A percentile compares a stretch with the other conserved stretches of the same genome.
These are phyloP conservation scores for Ilyonectria robusta DNA, from an alignment of 2,329 filamentous ascomycete genomes.

Conservation along the genomic window DNA sequence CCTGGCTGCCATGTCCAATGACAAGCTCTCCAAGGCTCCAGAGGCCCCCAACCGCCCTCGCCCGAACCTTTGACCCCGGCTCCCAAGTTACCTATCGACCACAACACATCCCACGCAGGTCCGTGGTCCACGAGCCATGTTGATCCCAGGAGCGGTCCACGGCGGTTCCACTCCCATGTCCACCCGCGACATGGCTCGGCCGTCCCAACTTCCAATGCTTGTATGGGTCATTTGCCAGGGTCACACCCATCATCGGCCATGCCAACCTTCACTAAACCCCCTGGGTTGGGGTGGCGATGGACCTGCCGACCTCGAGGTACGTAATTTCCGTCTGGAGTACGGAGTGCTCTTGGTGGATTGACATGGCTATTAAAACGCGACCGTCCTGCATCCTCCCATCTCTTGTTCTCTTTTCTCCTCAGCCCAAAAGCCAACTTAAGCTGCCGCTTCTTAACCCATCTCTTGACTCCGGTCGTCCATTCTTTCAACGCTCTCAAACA, in stretches of 20 bases:
- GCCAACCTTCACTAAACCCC: conserved; percentile 42
- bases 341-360: conserved; percentile 37
- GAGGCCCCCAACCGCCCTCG: not conserved
- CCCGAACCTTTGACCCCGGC: conserved; percentile 13
- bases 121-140: conserved; percentile 40
- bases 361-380: conserved; percentile 63
- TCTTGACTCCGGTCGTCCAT: conserved; percentile 72
- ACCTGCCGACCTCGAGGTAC: conserved; percentile 34
- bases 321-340: conserved; percentile 44
- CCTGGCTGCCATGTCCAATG: conserved; percentile 18
- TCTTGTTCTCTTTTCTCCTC: conserved; percentile 53
- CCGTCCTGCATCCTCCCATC: conserved; percentile 51
- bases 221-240: conserved; percentile 42
- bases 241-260: conserved; percentile 35
- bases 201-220: conserved; percentile 39
- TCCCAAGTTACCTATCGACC: conserved; percentile 15
- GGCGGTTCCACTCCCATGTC: conserved; percentile 37
- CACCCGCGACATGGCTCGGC: conserved; percentile 39
- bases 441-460: conserved; percentile 56
- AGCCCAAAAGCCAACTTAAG: conserved; percentile 61
- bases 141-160: conserved; percentile 35
- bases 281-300: conserved; percentile 38
- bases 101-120: conserved; percentile 26
- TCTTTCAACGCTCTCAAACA: conserved; percentile 58
- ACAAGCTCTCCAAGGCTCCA: not conserved